Base-by-base conservation (phyloP, 2,329 filamentous ascomycete species). In the Talaromyces sp. region DNA sequence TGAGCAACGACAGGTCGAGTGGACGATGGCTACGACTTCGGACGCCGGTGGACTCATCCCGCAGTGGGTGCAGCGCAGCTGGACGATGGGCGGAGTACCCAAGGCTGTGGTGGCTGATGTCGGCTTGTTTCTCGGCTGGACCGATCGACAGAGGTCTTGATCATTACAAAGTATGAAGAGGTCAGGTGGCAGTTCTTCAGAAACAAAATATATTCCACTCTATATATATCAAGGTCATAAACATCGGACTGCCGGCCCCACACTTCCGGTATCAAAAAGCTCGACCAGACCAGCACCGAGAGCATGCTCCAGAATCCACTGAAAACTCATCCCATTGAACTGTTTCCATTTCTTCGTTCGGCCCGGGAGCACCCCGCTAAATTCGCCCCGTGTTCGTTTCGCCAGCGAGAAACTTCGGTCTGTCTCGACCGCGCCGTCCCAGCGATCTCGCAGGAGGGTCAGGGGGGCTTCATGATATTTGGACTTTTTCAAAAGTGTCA, bases 271-370 rank as follows among this genome's bases (percentile, higher is more conserved):
- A 66, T 87, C 82, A 66, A 88, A 88, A 8, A 85, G 68, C 71
- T 88, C 85, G 11, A 88, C 76, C 28, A 86, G 67, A 3, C 86
- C 86, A 25, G 82, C 81, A 1, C 86, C 85, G 17, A 88, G 69
- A 63, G 83, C 83, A 68, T 88, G 85, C 62, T 84, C 84, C 42
- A 88, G 65, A 9, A 83, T 77, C 84, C 84, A 88, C 32, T 83
- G 81, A 65, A 88, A 88, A 28, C 75, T 74, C 73, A 87, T 72
- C 0, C 86, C 86, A 64, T 82, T 82, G 52, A 87, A 81, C 13
- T 80, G 74, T 67, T 81, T 85, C 85, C 86, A 88, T 69, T 86
- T 87, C 72, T 83, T 86, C 17, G 85, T 88, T 66, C 81, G 79
- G 0, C 84, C 84, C 0, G 85, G 84, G 49, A 87, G 66, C 6